Percentiles rank a stretch among this genome's conserved stretches.
These are phyloP conservation scores for Strobilomyces dryophilus DNA, from an alignment of 768 basidiomycete genomes.

Conservation along the genomic window DNA sequence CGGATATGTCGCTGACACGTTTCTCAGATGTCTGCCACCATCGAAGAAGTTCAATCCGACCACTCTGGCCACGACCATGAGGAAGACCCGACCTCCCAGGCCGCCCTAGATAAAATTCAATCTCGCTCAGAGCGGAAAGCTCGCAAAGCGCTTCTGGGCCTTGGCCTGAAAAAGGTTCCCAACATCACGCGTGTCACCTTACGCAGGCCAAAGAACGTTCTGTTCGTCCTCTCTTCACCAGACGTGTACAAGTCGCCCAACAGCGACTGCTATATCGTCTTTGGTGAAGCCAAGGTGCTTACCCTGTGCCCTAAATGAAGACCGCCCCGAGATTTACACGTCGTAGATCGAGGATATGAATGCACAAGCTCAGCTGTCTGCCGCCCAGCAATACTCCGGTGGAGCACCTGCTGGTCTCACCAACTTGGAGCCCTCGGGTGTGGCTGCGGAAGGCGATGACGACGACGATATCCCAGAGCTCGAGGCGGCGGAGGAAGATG, in stretches of 20 bases:
- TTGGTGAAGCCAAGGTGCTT: conserved; percentile 89
- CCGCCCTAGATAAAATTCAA: conserved; percentile 89
- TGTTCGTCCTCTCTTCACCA: conserved; percentile 89
- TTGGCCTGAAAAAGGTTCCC: conserved; percentile 91
- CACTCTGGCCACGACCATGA: conserved; percentile 72
- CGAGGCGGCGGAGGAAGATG: conserved; percentile 79
- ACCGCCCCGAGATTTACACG: background rate
- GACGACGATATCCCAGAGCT: conserved; percentile 82
- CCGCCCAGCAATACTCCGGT: conserved; percentile 70
- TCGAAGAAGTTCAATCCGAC: conserved; percentile 81
- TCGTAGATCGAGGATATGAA: conserved; percentile 83
- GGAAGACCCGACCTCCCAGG: conserved; percentile 80
- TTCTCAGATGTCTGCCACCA: conserved; percentile 63
- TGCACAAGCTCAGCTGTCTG: conserved; percentile 67
- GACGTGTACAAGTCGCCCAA: conserved; percentile 98
- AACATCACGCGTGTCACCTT: conserved; percentile 94
- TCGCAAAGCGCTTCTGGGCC: conserved; percentile 83
- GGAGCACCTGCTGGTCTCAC: conserved; percentile 41
- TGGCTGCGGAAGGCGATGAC: conserved; percentile 51
- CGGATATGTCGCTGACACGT: conserved; percentile 32
- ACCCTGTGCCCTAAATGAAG: conserved; percentile 7
- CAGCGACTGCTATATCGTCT: conserved; percentile 98
- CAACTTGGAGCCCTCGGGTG: conserved; percentile 48
- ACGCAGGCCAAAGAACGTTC: conserved; percentile 91
- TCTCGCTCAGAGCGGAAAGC: conserved; percentile 94